A percentile compares a stretch with the other conserved stretches of the same genome.
phyloP scores from a whole-genome alignment of 2,329 filamentous ascomycete genomes.

The Beauveria scarabaeidicola region DNA sequence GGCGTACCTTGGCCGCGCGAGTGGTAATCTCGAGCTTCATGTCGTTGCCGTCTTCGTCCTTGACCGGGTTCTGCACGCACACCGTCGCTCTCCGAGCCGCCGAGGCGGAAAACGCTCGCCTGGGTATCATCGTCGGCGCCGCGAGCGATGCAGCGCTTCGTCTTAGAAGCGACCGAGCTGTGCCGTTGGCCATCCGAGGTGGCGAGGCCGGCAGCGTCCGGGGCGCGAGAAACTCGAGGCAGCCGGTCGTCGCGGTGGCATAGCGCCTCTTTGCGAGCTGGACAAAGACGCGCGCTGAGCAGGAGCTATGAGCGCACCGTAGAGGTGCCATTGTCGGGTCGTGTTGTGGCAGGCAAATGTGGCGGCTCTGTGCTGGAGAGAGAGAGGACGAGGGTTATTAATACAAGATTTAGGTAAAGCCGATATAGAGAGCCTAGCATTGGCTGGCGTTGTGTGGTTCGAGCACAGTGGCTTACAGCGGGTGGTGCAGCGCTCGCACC shows the following conservation, averaged over 20 bases:
- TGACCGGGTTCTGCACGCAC: constrained; percentile 60
- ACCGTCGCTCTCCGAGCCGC: constrained; percentile 32
- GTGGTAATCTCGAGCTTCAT: constrained; percentile 79
- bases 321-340: constrained; percentile 23
- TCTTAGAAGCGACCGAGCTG: constrained; percentile 3
- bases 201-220: constrained; percentile 13
- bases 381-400: constrained; percentile 4
- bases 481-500: not conserved
- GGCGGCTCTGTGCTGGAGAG: not conserved
- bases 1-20: constrained; percentile 64
- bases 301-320: constrained; percentile 31
- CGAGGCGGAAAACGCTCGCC: constrained; percentile 31
- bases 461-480: not conserved
- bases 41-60: constrained; percentile 74
- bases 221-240: constrained; percentile 34
- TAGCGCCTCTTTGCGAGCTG: constrained; percentile 31
- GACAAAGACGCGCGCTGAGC: constrained; percentile 32
- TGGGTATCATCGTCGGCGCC: constrained; percentile 3
- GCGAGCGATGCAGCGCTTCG: not conserved
- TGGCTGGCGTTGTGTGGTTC: constrained; percentile 7
- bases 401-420: constrained; percentile 4
- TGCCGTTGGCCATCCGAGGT: constrained; percentile 11
- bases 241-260: constrained; percentile 17
- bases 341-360: not conserved
- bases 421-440: constrained; percentile 15